phyloP scores from a whole-genome alignment of 179 eudicot species.

The Camellia oleifera region DNA sequence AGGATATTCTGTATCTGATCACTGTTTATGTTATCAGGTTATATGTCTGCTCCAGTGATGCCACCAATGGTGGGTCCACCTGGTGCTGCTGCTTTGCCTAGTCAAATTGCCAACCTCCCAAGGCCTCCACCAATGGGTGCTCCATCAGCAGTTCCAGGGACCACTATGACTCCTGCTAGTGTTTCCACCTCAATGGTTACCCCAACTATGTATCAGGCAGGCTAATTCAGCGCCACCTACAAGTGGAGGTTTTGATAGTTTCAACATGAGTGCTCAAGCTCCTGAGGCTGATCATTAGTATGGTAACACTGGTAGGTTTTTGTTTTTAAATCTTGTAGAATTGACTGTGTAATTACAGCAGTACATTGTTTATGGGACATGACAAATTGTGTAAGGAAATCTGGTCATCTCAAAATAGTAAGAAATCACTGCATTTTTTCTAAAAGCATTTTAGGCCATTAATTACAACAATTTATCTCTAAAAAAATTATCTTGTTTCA shows the following conservation, averaged over 20 bases:
- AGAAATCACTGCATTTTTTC: no score
- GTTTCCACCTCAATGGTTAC: slow-evolving; percentile 30
- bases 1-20: not conserved
- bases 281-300: slow-evolving; percentile 30
- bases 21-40: slow-evolving; percentile 14
- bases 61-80: slow-evolving; percentile 33
- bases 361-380: not conserved
- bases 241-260: slow-evolving; percentile 27
- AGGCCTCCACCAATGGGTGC: slow-evolving; percentile 28
- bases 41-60: slow-evolving; percentile 22
- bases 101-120: slow-evolving; percentile 28
- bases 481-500: no score
- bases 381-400: not conserved
- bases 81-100: slow-evolving; percentile 29
- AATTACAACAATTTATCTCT: no score
- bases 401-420: not conserved
- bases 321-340: not conserved
- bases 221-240: slow-evolving; percentile 19
- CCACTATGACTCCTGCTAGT: slow-evolving; percentile 24
- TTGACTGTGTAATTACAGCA: not conserved
- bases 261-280: slow-evolving; percentile 23
- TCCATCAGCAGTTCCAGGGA: slow-evolving; percentile 30
- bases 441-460: no score
- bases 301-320: not conserved
- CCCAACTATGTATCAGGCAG: slow-evolving; percentile 26